Conservation (phyloP, 2,329 filamentous ascomycete genomes). For the Sclerotinia borealis region DNA sequence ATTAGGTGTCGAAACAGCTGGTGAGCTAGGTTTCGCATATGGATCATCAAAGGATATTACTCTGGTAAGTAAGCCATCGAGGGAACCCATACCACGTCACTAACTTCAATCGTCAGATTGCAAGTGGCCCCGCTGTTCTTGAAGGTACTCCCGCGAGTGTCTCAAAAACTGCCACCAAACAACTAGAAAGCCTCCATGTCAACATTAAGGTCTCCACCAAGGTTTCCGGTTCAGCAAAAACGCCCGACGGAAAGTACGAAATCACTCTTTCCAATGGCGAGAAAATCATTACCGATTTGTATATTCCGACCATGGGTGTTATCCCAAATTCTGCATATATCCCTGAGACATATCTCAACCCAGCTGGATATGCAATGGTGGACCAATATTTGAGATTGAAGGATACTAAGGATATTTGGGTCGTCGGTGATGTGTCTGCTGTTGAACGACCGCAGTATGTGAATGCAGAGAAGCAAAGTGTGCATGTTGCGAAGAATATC, state of each 20-base stretch:
- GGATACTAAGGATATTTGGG: constrained; percentile 33
- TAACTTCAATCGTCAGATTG: constrained; percentile 18
- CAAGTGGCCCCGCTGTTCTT: constrained; percentile 31
- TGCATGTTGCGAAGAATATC: constrained; percentile 27
- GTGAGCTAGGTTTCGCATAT: constrained; percentile 32
- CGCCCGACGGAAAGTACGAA: constrained; percentile 42
- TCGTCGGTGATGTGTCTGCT: constrained; percentile 27
- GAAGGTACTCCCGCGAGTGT: constrained; percentile 21
- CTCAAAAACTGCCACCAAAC: constrained; percentile 34
- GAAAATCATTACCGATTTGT: constrained; percentile 46
- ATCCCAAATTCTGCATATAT: constrained; percentile 51
- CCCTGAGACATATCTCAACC: constrained; percentile 40
- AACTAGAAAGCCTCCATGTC: constrained; percentile 46
- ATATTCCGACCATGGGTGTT: constrained; percentile 51
- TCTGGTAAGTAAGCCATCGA: constrained; percentile 30
- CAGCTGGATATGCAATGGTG: constrained; percentile 41
- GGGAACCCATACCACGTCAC: neutral
- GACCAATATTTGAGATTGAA: constrained; percentile 46
- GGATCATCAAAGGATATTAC: constrained; percentile 28
- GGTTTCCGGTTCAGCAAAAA: constrained; percentile 35
- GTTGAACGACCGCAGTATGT: constrained; percentile 24
- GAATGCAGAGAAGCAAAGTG: constrained; percentile 19
- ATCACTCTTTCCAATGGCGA: constrained; percentile 44
- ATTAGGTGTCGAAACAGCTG: constrained; percentile 29
- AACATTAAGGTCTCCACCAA: constrained; percentile 40